Evolutionary conservation across 1,284 basidiomycete genomes (phyloP), one percentile per base, ranked within the genome.

Genomic region (Boletus subluridellus): DNA sequence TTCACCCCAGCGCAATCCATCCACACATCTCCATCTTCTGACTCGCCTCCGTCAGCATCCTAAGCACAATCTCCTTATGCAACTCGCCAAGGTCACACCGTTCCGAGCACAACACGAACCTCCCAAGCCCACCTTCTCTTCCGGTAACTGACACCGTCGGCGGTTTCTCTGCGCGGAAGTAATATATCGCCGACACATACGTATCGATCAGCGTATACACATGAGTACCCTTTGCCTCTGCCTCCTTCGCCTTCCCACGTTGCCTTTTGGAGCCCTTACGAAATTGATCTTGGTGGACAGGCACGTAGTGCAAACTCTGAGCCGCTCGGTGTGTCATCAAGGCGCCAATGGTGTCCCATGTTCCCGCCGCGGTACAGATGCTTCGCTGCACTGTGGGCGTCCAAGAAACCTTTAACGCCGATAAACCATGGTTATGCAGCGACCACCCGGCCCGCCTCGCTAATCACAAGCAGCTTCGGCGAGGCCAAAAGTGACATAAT

Each of bases 141-240:
- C 64, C 64, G 1, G 62, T 54, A 17, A 58, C 66, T 24, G 66
- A 66, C 32, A 66, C 62, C 12, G 65, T 65, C 28, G 65, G 64
- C 4, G 64, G 59, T 5, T 41, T 60, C 8, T 50, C 14, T 3
- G 65, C 64, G 6, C 49, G 38, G 45, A 65, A 65, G 54, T 66
- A 65, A 41, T 66, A 65, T n/a, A 66, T 26, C 24, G 57, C 55
- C 2, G 45, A 48, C 5, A 65, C 59, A 35, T n/a, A 49, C 2
- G 65, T 65, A 49, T 65, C 65, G 34, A 65, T 26, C 17, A 65
- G 54, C 1, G 64, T 66, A 30, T 56, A 66, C 2, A 46, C 21
- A 39, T 21, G 39, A 14, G 2, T 17, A 21, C 49, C 49, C 11
- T 21, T 2, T 1, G 30, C 46, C 51, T 52, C 51, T 14, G 15